These are phyloP conservation scores for Phyllostachys edulis DNA, from an alignment of 176 grass and related monocot genomes.

Conservation along the genomic window DNA sequence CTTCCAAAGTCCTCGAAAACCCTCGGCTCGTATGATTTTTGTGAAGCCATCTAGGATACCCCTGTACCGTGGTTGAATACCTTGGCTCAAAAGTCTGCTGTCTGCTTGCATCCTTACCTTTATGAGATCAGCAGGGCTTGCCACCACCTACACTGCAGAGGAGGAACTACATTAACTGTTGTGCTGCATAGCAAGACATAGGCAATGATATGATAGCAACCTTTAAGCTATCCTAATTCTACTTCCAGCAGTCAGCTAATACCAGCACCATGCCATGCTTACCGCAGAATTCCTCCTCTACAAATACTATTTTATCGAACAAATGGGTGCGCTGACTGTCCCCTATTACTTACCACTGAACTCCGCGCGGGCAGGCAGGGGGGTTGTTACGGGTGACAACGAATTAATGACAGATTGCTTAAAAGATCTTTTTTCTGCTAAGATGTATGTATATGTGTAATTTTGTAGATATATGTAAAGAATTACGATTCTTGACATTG, in stretches of 20 bases:
- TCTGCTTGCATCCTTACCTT: constrained; percentile 96
- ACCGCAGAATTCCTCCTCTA: not conserved
- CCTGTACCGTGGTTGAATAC: constrained; percentile 49
- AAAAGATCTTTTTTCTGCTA: too few relatives aligned
- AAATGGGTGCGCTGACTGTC: not conserved
- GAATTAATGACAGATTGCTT: too few relatives aligned
- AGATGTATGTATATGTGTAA: not conserved
- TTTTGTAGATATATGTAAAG: not conserved
- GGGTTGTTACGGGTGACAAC: too few relatives aligned
- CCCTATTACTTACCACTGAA: not conserved
- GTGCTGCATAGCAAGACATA: not conserved
- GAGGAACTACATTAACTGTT: constrained; percentile 25
- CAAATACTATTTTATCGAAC: not conserved
- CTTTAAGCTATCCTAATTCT: not conserved
- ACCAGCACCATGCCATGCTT: not conserved
- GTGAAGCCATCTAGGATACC: constrained; percentile 57
- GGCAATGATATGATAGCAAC: not conserved
- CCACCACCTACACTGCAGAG: constrained; percentile 57
- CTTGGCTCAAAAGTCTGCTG: constrained; percentile 46
- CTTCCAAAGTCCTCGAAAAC: constrained; percentile 63
- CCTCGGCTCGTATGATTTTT: constrained; percentile 61
- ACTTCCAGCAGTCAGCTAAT: not conserved
- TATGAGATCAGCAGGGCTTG: constrained; percentile 82
- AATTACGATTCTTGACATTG: not conserved
- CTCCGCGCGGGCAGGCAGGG: too few relatives aligned